Percentiles rank a stretch among this genome's conserved stretches.
These are phyloP conservation scores for Cavenderia fasciculata DNA, from an alignment of 78 protist genomes.

Conservation along the genomic window DNA sequence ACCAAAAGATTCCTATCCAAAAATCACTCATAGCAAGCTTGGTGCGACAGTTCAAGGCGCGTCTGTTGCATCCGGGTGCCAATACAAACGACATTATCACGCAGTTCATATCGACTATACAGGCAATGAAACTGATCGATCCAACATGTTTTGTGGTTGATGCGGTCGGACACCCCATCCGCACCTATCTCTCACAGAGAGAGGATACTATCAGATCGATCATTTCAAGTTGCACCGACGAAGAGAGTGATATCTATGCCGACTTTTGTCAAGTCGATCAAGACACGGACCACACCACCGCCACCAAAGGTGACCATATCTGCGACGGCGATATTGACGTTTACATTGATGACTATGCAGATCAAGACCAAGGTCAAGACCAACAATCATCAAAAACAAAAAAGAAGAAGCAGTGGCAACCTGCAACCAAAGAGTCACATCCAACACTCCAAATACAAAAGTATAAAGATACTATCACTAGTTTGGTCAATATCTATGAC, in stretches of 20 bases:
- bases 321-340: not conserved
- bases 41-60: not conserved
- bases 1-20: conserved; percentile 26
- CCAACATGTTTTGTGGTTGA: conserved; percentile 69
- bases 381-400: not conserved
- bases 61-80: conserved; percentile 90
- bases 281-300: not conserved
- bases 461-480: conserved; percentile 36
- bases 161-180: conserved; percentile 68
- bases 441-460: not conserved
- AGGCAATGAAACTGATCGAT: conserved; percentile 76
- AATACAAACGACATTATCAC: conserved; percentile 80
- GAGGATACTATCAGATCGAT: conserved; percentile 82
- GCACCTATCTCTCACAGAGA: conserved; percentile 61
- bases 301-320: no score
- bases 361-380: not conserved
- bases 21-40: conserved; percentile 10
- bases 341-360: conserved; percentile 30
- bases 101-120: conserved; percentile 68
- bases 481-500: conserved; percentile 84
- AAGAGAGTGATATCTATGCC: conserved; percentile 53
- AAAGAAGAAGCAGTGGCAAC: not conserved
- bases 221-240: conserved; percentile 56
- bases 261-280: conserved; percentile 24
- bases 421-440: conserved; percentile 10